Evolutionary conservation across 2,329 filamentous ascomycete species (phyloP).

Genomic region (Cryphonectria nitschkei): DNA sequence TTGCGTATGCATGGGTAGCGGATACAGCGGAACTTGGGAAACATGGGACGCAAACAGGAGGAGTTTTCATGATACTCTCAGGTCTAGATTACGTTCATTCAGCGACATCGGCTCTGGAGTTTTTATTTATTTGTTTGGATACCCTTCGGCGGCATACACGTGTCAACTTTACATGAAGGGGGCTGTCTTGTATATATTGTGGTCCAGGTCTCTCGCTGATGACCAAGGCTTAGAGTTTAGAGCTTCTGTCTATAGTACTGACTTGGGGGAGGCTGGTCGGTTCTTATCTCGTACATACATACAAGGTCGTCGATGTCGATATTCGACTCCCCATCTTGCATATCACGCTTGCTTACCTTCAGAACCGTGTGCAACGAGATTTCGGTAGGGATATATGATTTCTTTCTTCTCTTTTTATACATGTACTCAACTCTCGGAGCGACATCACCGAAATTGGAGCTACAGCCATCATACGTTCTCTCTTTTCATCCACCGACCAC

Average conservation of each 20-base stretch:
- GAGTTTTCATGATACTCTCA: not conserved
- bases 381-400: not conserved
- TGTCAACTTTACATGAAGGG: slow-evolving; percentile 7
- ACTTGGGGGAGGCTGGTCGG: not conserved
- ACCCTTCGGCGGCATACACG: not conserved
- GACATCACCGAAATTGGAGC: not conserved
- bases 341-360: not conserved
- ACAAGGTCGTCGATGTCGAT: not conserved
- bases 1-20: slow-evolving; percentile 23
- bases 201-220: not conserved
- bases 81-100: slow-evolving; percentile 1
- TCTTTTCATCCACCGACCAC: not conserved
- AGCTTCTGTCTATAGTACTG: not conserved
- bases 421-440: not conserved
- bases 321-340: not conserved
- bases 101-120: slow-evolving; percentile 8
- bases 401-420: not conserved
- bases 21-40: slow-evolving; percentile 18
- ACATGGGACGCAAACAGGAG: not conserved
- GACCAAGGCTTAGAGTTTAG: not conserved
- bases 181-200: not conserved
- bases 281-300: not conserved
- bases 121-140: not conserved
- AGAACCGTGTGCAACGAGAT: not conserved
- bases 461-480: not conserved